Evolutionary conservation across 2,329 filamentous ascomycete genomes (phyloP).

Genomic region (Aspergillus novofumigatus): DNA sequence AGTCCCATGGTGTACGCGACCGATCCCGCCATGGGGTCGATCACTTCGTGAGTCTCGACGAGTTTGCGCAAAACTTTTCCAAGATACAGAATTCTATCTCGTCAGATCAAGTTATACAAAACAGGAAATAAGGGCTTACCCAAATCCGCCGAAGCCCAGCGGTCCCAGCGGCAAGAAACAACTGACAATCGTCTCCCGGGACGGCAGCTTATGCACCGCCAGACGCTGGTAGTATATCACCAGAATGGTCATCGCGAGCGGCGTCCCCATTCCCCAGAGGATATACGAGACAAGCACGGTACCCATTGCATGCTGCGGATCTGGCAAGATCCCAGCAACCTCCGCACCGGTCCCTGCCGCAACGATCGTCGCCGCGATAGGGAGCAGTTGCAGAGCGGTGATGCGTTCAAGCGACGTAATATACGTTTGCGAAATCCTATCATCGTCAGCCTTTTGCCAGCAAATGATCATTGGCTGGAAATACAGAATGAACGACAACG

Average conservation of each 20-base stretch:
- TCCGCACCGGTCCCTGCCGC: conserved; percentile 62
- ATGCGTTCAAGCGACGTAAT: conserved; percentile 49
- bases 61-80: conserved; percentile 41
- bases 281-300: conserved; percentile 64
- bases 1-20: conserved; percentile 58
- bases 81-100: conserved; percentile 46
- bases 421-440: conserved; percentile 33
- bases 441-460: conserved; percentile 20
- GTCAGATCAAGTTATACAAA: not conserved
- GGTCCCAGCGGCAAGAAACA: conserved; percentile 65
- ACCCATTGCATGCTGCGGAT: conserved; percentile 52
- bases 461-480: conserved; percentile 10
- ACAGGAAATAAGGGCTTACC: conserved; percentile 32
- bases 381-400: conserved; percentile 62
- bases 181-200: conserved; percentile 63
- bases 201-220: conserved; percentile 62
- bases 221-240: conserved; percentile 68
- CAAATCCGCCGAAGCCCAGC: conserved; percentile 62
- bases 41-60: conserved; percentile 37
- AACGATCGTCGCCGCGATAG: conserved; percentile 64
- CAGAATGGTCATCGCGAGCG: conserved; percentile 59
- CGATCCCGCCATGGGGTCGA: conserved; percentile 44
- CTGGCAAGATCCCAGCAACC: conserved; percentile 56
- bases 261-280: conserved; percentile 63
- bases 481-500: conserved; percentile 56